phyloP scores from a whole-genome alignment of 2,329 filamentous ascomycete species.

The Colletotrichum filicis region DNA sequence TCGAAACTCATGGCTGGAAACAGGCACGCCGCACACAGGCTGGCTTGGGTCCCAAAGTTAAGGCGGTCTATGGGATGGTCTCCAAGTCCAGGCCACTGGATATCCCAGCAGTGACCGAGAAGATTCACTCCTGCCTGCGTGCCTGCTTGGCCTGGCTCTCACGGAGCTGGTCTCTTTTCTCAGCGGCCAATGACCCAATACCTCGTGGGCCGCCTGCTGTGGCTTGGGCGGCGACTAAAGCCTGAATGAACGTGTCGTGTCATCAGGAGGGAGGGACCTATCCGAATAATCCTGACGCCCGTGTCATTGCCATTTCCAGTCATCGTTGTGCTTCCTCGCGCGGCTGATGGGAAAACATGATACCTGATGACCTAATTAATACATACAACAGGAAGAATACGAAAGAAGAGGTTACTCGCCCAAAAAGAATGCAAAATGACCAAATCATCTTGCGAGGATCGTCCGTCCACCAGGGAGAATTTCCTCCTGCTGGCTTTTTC shows the following conservation, averaged over 20 bases:
- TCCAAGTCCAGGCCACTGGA: conserved; percentile 18
- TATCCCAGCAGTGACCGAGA: conserved; percentile 11
- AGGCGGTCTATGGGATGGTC: not conserved
- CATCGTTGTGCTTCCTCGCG: not conserved
- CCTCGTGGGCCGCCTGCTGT: not conserved
- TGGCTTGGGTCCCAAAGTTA: not conserved
- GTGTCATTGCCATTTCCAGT: not conserved
- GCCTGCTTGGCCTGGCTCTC: not conserved
- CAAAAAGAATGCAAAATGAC: not conserved
- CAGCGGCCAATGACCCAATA: not conserved
- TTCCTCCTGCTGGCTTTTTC: not conserved
- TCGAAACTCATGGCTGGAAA: not conserved
- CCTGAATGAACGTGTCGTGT: not conserved
- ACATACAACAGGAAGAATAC: not conserved
- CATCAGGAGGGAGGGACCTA: not conserved
- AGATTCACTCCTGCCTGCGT: not conserved
- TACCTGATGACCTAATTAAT: not conserved
- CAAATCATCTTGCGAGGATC: conserved; percentile 10
- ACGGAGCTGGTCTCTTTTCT: not conserved
- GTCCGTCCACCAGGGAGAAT: not conserved
- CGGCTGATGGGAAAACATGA: not conserved
- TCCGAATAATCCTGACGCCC: not conserved
- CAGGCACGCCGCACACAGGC: not conserved
- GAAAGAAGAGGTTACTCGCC: not conserved
- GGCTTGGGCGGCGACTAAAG: conserved; percentile 22